Conservation (phyloP, 2,329 filamentous ascomycete genomes). For the Curvularia sp. region DNA sequence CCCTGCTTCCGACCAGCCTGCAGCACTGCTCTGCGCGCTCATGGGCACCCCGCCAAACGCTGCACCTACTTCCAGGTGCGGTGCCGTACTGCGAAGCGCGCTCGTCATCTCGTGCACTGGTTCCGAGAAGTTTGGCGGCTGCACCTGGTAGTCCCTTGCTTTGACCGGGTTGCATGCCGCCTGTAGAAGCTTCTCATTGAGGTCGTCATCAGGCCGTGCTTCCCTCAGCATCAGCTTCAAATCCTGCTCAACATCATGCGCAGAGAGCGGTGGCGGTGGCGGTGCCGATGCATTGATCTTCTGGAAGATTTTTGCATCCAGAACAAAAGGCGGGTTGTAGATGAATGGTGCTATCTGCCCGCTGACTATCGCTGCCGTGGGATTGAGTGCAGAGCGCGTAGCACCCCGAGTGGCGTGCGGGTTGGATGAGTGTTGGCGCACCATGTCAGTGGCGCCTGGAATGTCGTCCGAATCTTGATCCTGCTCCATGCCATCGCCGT, state of each 20-base stretch:
- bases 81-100: conserved; percentile 38
- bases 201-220: conserved; percentile 48
- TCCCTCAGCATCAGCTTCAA: conserved; percentile 57
- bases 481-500: conserved; percentile 49
- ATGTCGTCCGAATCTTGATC: conserved; percentile 51
- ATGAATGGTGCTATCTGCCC: conserved; percentile 53
- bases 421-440: conserved; percentile 65
- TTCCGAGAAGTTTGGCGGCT: conserved; percentile 43
- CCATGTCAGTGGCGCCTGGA: conserved; percentile 63
- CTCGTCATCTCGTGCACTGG: conserved; percentile 46
- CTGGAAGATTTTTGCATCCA: conserved; percentile 55
- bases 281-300: conserved; percentile 59
- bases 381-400: conserved; percentile 62
- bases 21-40: conserved; percentile 51
- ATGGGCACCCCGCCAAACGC: conserved; percentile 49
- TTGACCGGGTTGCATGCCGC: conserved; percentile 45
- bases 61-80: conserved; percentile 44
- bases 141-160: conserved; percentile 46
- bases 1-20: conserved; percentile 46
- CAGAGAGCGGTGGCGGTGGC: conserved; percentile 53
- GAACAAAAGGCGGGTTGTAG: conserved; percentile 52
- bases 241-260: conserved; percentile 58
- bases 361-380: conserved; percentile 56
- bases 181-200: conserved; percentile 50
- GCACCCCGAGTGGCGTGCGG: conserved; percentile 62